Conservation (phyloP, 352 stramenopile genomes). For the Blastocystis sp. region DNA sequence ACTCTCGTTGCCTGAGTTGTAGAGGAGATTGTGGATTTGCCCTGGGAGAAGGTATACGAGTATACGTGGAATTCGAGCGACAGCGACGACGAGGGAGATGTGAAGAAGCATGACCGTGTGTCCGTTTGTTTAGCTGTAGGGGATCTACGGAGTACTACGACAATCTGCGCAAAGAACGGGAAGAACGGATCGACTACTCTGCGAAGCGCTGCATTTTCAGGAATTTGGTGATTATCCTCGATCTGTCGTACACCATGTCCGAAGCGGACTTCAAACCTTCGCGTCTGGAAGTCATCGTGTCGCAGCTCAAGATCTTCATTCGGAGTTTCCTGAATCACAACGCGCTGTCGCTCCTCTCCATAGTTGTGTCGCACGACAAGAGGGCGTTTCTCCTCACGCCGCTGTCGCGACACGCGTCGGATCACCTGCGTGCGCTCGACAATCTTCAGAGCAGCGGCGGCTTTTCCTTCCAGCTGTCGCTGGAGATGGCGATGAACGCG, state of each 20-base stretch:
- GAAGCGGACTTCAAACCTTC: constrained; percentile 62
- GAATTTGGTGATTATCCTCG: constrained; percentile 46
- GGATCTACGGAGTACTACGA: background rate
- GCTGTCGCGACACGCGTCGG: constrained; percentile 4
- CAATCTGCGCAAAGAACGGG: constrained; percentile 5
- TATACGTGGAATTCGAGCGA: constrained; percentile 43
- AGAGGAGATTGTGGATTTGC: constrained; percentile 63
- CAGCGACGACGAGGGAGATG: constrained; percentile 11
- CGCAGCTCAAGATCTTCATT: constrained; percentile 55
- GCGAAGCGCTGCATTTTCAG: constrained; percentile 48
- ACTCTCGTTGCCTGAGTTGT: background rate
- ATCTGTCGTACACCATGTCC: constrained; percentile 60
- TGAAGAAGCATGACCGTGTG: background rate
- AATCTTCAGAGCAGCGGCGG: constrained; percentile 41
- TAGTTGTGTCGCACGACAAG: constrained; percentile 56
- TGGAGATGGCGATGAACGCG: constrained; percentile 46
- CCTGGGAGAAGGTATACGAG: constrained; percentile 52
- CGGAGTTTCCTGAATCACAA: constrained; percentile 59
- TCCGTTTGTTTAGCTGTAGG: background rate
- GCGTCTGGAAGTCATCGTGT: constrained; percentile 52
- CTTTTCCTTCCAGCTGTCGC: constrained; percentile 45
- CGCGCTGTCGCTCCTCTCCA: constrained; percentile 53
- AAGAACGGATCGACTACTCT: constrained; percentile 47
- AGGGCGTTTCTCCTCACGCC: constrained; percentile 47
- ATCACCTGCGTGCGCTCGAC: constrained; percentile 56